A percentile compares a stretch with the other conserved stretches of the same genome.
These are phyloP conservation scores for Aspergillus ustus DNA, from an alignment of 2,329 filamentous ascomycete species.

Conservation along the genomic window DNA sequence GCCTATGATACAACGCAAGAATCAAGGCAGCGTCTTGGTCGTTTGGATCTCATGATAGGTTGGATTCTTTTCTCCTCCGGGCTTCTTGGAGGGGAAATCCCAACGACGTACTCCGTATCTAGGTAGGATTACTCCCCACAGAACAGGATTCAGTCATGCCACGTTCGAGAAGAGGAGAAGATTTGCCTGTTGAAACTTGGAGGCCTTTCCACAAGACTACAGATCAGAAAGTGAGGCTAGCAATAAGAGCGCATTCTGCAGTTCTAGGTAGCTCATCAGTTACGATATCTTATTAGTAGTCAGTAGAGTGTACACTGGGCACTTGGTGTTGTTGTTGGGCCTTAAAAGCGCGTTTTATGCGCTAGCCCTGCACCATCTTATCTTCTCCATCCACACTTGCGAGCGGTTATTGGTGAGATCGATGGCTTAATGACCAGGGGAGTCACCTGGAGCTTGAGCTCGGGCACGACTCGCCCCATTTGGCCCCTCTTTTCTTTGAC, in stretches of 20 bases:
- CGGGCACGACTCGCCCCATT: not conserved
- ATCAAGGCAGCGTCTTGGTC: not conserved
- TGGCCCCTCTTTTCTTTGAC: not conserved
- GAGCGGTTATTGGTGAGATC: conserved; percentile 5
- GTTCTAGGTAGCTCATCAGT: not conserved
- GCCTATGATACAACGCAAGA: not conserved
- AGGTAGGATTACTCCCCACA: not conserved
- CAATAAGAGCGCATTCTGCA: conserved; percentile 1
- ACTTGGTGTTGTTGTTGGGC: not conserved
- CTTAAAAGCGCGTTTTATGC: conserved; percentile 8
- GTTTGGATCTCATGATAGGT: not conserved
- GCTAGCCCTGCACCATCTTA: conserved; percentile 15
- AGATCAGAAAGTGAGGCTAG: conserved; percentile 8
- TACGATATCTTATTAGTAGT: conserved; percentile 6
- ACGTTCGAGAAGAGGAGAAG: conserved; percentile 6
- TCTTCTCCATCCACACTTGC: conserved; percentile 5
- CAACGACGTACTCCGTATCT: not conserved
- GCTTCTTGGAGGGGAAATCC: conserved; percentile 1
- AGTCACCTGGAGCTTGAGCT: conserved; percentile 8
- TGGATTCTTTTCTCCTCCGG: not conserved
- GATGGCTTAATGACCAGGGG: not conserved
- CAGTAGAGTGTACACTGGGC: too few relatives aligned
- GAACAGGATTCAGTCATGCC: conserved; percentile 10
- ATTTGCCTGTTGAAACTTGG: not conserved
- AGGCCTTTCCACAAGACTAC: not conserved